Evolutionary conservation across 2,329 filamentous ascomycete species (phyloP), one percentile per base, ranked within the genome.

Genomic region (Pseudopyrenochaeta lycopersici): DNA sequence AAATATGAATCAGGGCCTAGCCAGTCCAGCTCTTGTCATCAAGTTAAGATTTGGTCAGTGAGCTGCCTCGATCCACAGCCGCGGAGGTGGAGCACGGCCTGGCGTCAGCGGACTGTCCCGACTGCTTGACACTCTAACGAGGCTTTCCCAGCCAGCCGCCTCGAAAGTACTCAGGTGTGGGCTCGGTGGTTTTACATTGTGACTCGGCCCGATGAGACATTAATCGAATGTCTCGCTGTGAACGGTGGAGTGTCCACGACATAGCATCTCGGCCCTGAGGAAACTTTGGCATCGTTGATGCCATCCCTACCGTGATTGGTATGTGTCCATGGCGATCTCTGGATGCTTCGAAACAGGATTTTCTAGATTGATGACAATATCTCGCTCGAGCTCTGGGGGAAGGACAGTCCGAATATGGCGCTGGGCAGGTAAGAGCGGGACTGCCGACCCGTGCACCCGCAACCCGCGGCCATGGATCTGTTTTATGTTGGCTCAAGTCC

Each of bases 11-110:
- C 23, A 27, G 4, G 23, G 23, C 23, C 23, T 27, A 27, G 23
- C 23, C 20, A 20, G 12, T 11, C 17, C 33, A 31, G 38, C 33
- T 21, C 36, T 31, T 38, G 50, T 49, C 45, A 49, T 58, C 50
- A 49, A 58, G 45, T 64, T 64, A 62, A 62, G 59, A 60, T 58
- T 54, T 63, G 64, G 62, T 64, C 64, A 66, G 63, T 66, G 62
- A 52, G 54, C 44, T 53, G 52, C 46, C 27, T 52, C 45, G 57
- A 54, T 54, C 60, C 63, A 62, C 43, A 56, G 50, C 56, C 41
- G 57, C 54, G 62, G 60, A 58, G 55, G 58, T 56, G 58, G 52
- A 62, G 55, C 56, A 60, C 51, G 59, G 55, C 46, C 59, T 58
- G 52, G 60, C 50, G 56, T 42, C 41, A 35, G 56, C 58, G 60